Evolutionary conservation across 106 monocot genomes (phyloP), one percentile per base, ranked within the genome.

Genomic region (Dendrobium chrysotoxum): DNA sequence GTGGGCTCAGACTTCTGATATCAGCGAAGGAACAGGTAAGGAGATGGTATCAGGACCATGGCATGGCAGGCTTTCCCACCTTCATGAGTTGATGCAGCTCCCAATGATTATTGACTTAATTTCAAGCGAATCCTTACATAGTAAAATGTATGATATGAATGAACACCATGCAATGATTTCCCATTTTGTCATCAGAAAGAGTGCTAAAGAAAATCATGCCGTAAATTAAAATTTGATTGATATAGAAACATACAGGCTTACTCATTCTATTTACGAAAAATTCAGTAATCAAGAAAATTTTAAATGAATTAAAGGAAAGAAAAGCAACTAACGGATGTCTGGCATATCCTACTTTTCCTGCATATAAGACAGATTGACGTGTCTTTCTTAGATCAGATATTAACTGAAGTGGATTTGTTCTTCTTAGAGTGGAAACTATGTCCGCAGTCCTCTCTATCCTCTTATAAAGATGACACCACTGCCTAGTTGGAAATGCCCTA

Each of bases 311-410:
- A 38, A 41, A 74, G 70, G 30, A 45, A 53, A 73, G 25, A 78
- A 77, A 67, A 79, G 20, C 26, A 44, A 91, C 93, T 89, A 88
- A 99, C 98, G 98, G 98, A 83, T 91, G 95, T 95, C 98, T 88
- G n/a, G 95, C 91, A 87, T 99, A 92, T 44, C 98, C 98, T 25
- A 86, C 88, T 81, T 99, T 99, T 50, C 98, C 92, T 47, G 91
- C 89, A 84, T 99, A 99, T 71, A 84, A 82, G 82, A 95, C 91
- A 39, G 91, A 95, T 80, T 91, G 91, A 9, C 98, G 85, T 12
- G 93, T 87, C 83, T 95, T 99, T 77, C 98, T 89, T 71, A 99
- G 85, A 79, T 93, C 91, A 44, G 93, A 85, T 74, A 92, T 91
- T 86, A 92, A 90, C 64, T 96, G 92, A 38, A 96, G 84, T 15